phyloP scores from a whole-genome alignment of 495 filamentous ascomycete genomes.

The Pseudotulostoma volvatum region DNA sequence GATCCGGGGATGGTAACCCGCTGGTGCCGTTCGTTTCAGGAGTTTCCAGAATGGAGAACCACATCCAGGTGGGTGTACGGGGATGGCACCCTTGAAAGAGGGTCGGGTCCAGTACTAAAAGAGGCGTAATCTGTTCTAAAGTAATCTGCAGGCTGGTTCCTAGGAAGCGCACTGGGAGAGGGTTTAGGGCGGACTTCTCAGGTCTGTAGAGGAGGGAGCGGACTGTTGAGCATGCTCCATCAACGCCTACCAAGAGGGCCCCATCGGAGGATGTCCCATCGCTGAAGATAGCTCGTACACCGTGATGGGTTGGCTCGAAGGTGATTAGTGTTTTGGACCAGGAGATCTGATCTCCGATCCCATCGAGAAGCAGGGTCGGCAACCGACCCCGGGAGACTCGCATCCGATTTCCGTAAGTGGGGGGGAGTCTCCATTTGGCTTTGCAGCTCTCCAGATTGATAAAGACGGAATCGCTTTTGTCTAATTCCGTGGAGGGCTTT shows the following conservation, averaged over 20 bases:
- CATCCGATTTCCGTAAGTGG: neutral
- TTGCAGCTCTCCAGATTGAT: constrained; percentile 12
- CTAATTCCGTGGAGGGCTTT: constrained; percentile 16
- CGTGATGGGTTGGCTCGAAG: constrained; percentile 7
- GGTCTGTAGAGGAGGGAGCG: constrained; percentile 18
- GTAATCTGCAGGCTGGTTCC: neutral
- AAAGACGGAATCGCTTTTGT: constrained; percentile 18
- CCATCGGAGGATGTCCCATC: constrained; percentile 34
- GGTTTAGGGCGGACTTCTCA: constrained; percentile 1
- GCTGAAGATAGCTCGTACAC: constrained; percentile 31
- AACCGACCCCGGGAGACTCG: constrained; percentile 1
- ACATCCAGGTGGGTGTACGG: constrained; percentile 34
- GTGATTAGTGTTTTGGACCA: neutral
- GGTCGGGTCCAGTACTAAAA: constrained; percentile 37
- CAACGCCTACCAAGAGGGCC: constrained; percentile 36
- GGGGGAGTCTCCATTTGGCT: constrained; percentile 1
- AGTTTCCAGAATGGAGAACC: constrained; percentile 29
- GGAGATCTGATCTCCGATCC: neutral
- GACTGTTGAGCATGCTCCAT: constrained; percentile 34
- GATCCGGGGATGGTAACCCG: neutral
- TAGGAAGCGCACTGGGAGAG: constrained; percentile 4
- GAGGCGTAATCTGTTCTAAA: constrained; percentile 16
- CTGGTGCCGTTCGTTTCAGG: constrained; percentile 10
- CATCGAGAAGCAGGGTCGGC: neutral
- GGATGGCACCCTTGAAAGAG: constrained; percentile 45